Evolutionary conservation across 495 filamentous ascomycete genomes (phyloP).

Genomic region (Neurospora tetrasperma): DNA sequence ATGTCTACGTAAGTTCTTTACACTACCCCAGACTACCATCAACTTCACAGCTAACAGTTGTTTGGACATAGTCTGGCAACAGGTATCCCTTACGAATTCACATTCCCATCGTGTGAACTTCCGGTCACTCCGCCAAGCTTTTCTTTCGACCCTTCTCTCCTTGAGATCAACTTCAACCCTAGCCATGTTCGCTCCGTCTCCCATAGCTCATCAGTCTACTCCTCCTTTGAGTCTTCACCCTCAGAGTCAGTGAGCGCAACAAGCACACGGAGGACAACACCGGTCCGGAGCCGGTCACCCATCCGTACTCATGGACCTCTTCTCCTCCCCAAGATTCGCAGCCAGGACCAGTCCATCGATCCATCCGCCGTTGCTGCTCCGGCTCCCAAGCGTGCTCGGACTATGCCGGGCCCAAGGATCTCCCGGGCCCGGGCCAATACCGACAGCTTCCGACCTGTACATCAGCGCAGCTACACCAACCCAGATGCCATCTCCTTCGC

Average conservation of each 20-base stretch:
- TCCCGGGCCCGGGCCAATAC: slow-evolving; percentile 16
- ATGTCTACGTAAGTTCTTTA: slow-evolving; percentile 41
- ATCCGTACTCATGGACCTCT: slow-evolving; percentile 70
- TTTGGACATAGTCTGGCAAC: slow-evolving; percentile 32
- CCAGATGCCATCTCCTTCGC: slow-evolving; percentile 48
- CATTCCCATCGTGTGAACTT: slow-evolving; percentile 34
- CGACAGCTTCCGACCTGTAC: slow-evolving; percentile 34
- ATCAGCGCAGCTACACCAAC: slow-evolving; percentile 58
- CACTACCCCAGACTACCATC: neutral
- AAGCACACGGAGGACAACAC: slow-evolving; percentile 62
- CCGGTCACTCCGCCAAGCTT: slow-evolving; percentile 40
- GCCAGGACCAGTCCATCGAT: slow-evolving; percentile 66
- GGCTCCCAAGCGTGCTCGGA: slow-evolving; percentile 32
- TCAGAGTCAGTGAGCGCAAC: slow-evolving; percentile 46
- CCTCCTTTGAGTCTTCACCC: slow-evolving; percentile 62
- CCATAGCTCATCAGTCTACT: slow-evolving; percentile 39
- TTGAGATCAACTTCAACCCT: slow-evolving; percentile 36
- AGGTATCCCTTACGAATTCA: slow-evolving; percentile 44
- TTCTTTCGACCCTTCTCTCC: slow-evolving; percentile 44
- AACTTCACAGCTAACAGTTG: slow-evolving; percentile 15
- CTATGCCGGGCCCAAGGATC: slow-evolving; percentile 14
- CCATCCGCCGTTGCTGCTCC: slow-evolving; percentile 18
- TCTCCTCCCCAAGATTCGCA: slow-evolving; percentile 77
- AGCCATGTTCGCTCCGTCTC: slow-evolving; percentile 43
- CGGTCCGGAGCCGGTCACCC: slow-evolving; percentile 49